Evolutionary conservation across 2,329 filamentous ascomycete species (phyloP), one percentile per base, ranked within the genome.

Genomic region (Sordariomycetes sp.): DNA sequence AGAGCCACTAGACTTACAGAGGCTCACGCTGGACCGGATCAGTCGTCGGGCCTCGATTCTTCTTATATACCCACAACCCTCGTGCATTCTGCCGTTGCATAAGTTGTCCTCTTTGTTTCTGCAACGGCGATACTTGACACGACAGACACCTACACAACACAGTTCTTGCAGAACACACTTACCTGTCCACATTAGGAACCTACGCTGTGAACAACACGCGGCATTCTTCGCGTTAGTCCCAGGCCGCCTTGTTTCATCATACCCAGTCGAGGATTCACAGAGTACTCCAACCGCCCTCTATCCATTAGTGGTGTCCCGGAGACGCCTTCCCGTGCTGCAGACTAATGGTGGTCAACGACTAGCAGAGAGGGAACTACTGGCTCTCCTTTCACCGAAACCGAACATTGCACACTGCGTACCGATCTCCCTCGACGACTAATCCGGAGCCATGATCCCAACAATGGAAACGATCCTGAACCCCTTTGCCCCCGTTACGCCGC

Each of bases 401-500:
- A 48, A 25, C 28, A 48, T 17, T 28, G 45, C 22, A 28, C 28
- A 52, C 55, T 17, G 45, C 36, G 17, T 36, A 36, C 28, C 13
- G 15, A 22, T n/a, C 45, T 17, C 39, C n/a, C 2, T 50, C 20
- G 17, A 22, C 45, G 5, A 22, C n/a, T 20, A 24, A 24, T n/a
- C 20, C 13, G n/a, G 8, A 15, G 28, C 55, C 32, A 51, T 56
- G 50, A 36, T 52, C 48, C 28, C 55, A 20, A 52, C 34, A 32
- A 56, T 56, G 55, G 50, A 48, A 34, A 52, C 48, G 32, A 53
- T 48, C 15, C 48, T 55, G 50, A 58, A 66, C 56, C 58, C 67
- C 56, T 66, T 70, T 32, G 65, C 68, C 15, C 70, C 70, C 45
- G 66, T 72, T 52, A 72, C 71, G 7, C 71, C 70, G 54, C 70